A percentile compares a stretch with the other conserved stretches of the same genome.
phyloP scores from a whole-genome alignment of 208 protist genomes.

The Crithidia brevicula region DNA sequence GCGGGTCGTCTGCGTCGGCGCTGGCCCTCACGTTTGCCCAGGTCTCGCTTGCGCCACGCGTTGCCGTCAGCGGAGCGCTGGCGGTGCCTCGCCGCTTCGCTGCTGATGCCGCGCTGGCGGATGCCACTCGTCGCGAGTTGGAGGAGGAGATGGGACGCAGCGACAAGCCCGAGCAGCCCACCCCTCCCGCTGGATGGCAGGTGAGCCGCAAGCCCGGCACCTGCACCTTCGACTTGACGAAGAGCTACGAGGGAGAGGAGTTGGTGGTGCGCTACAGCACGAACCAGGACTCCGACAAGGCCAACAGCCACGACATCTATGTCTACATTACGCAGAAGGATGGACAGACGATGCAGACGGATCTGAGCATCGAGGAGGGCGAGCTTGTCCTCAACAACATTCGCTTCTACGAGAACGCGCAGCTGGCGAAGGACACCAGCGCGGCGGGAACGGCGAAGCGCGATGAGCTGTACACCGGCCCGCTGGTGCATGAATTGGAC shows the following conservation, averaged over 20 bases:
- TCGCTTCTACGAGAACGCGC: conserved; percentile 57
- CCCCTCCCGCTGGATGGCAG: conserved; percentile 73
- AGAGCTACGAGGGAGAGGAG: conserved; percentile 81
- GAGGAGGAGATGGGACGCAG: conserved; percentile 84
- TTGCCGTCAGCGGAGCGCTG: conserved; percentile 5
- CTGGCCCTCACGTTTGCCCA: neutral
- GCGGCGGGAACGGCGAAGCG: conserved; percentile 59
- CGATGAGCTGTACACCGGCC: conserved; percentile 73
- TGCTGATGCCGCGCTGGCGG: conserved; percentile 55
- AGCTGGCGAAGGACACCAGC: conserved; percentile 63
- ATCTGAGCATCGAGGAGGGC: conserved; percentile 79
- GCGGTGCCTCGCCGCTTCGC: conserved; percentile 53
- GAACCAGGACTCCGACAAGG: conserved; percentile 51
- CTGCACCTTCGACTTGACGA: conserved; percentile 68
- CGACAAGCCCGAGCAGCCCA: conserved; percentile 75
- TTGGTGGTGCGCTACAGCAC: conserved; percentile 72
- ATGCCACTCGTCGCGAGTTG: conserved; percentile 69
- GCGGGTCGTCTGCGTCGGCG: conserved; percentile 8
- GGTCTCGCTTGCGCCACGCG: neutral
- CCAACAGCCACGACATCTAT: conserved; percentile 60
- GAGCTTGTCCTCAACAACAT: conserved; percentile 87
- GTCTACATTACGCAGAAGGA: conserved; percentile 65
- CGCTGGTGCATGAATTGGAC: conserved; percentile 79
- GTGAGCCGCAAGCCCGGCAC: conserved; percentile 69
- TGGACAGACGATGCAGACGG: conserved; percentile 61